phyloP scores from a whole-genome alignment of 331 rosid species.

The Acacia concinna region DNA sequence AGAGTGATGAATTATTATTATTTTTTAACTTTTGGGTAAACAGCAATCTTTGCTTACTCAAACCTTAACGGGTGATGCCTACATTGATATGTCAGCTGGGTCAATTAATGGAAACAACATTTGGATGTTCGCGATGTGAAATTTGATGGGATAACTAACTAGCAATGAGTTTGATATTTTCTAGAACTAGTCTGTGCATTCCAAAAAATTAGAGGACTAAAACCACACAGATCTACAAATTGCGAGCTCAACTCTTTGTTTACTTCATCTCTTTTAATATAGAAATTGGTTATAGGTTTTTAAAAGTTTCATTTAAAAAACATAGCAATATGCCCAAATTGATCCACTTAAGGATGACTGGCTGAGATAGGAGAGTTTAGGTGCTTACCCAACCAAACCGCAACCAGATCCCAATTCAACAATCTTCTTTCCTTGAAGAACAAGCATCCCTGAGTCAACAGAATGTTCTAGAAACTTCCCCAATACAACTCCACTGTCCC shows the following conservation, averaged over 20 bases:
- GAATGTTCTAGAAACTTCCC: conserved; percentile 85
- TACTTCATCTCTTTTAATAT: neutral
- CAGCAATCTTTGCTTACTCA: neutral
- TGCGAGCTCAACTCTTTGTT: neutral
- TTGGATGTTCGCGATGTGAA: neutral
- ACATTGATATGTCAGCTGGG: neutral
- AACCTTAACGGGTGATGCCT: neutral
- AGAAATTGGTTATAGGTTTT: neutral
- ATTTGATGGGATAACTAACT: neutral
- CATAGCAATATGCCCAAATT: conserved; percentile 3
- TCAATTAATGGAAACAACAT: neutral
- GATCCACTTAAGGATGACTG: conserved; percentile 18
- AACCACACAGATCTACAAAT: neutral
- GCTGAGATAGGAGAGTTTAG: neutral
- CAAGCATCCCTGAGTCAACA: conserved; percentile 61
- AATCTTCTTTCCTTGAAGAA: conserved; percentile 65
- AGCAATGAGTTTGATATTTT: neutral
- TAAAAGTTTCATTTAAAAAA: neutral
- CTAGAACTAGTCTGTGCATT: neutral
- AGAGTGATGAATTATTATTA: neutral
- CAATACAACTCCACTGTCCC: conserved; percentile 84
- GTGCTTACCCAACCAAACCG: conserved; percentile 75
- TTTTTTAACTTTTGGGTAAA: neutral
- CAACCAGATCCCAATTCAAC: conserved; percentile 84
- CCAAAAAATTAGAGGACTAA: neutral